Evolutionary conservation across 495 filamentous ascomycete genomes (phyloP).

Genomic region (Xylaria venustula): DNA sequence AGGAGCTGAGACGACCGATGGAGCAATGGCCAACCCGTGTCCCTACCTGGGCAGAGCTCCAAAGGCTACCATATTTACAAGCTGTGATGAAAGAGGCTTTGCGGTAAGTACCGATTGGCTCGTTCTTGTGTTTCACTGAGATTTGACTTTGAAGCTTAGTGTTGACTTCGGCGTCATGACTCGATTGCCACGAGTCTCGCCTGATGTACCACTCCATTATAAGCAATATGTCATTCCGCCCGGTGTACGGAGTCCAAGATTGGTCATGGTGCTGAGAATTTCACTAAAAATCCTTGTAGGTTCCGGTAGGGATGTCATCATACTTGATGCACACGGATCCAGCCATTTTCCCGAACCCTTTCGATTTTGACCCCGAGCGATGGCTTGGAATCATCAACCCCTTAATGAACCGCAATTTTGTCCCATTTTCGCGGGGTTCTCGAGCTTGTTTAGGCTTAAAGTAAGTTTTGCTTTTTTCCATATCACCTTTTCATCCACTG

Average conservation of each 20-base stretch:
- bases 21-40: constrained; percentile 16
- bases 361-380: constrained; percentile 39
- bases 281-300: neutral
- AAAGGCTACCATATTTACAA: constrained; percentile 34
- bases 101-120: constrained; percentile 16
- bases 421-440: constrained; percentile 24
- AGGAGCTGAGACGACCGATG: no score
- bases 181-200: constrained; percentile 25
- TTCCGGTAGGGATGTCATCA: constrained; percentile 27
- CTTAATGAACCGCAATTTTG: constrained; percentile 20
- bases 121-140: neutral
- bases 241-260: neutral
- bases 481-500: neutral
- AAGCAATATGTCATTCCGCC: constrained; percentile 21
- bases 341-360: constrained; percentile 34
- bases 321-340: constrained; percentile 36
- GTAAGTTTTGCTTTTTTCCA: constrained; percentile 5
- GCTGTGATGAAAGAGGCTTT: constrained; percentile 40
- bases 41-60: constrained; percentile 30
- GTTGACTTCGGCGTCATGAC: constrained; percentile 20
- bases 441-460: constrained; percentile 26
- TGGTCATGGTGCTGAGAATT: neutral
- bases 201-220: constrained; percentile 23
- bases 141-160: constrained; percentile 11
- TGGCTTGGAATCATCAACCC: constrained; percentile 36